These are phyloP conservation scores for Pseudogymnoascus pannorum DNA, from an alignment of 2,329 filamentous ascomycete genomes.

Conservation along the genomic window DNA sequence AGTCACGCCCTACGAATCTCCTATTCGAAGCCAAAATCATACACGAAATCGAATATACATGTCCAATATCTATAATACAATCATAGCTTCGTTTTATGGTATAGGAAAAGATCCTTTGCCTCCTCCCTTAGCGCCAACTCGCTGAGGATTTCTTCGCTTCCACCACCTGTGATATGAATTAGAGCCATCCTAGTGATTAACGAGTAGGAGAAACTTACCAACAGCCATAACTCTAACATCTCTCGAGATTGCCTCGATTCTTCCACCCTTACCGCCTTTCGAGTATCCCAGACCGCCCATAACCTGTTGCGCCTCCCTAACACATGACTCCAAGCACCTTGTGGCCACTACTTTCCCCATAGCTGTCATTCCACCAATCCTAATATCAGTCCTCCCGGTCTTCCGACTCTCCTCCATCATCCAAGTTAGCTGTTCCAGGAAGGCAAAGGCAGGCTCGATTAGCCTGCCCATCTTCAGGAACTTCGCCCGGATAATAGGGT, in stretches of 20 bases:
- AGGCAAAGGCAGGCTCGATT: constrained; percentile 55
- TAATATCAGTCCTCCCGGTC: constrained; percentile 24
- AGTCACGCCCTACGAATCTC: neutral
- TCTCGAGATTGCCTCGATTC: constrained; percentile 46
- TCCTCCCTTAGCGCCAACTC: constrained; percentile 28
- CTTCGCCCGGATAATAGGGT: constrained; percentile 53
- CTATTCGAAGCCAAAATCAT: neutral
- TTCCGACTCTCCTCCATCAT: constrained; percentile 21
- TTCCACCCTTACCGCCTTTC: constrained; percentile 39
- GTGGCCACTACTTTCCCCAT: constrained; percentile 46
- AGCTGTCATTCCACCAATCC: constrained; percentile 45
- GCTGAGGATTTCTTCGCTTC: constrained; percentile 29
- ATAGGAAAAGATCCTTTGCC: constrained; percentile 22
- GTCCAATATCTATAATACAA: neutral
- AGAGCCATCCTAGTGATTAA: constrained; percentile 8
- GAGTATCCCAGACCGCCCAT: constrained; percentile 47
- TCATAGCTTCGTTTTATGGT: constrained; percentile 7
- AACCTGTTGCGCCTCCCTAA: constrained; percentile 48
- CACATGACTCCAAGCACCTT: constrained; percentile 44
- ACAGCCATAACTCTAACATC: constrained; percentile 41
- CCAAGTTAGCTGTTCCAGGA: constrained; percentile 52
- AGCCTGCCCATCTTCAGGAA: constrained; percentile 51
- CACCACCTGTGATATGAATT: constrained; percentile 21
- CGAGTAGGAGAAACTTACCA: constrained; percentile 19
- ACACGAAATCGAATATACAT: neutral